phyloP scores from a whole-genome alignment of 176 grass and related monocot genomes.

The Oryza glaberrima region DNA sequence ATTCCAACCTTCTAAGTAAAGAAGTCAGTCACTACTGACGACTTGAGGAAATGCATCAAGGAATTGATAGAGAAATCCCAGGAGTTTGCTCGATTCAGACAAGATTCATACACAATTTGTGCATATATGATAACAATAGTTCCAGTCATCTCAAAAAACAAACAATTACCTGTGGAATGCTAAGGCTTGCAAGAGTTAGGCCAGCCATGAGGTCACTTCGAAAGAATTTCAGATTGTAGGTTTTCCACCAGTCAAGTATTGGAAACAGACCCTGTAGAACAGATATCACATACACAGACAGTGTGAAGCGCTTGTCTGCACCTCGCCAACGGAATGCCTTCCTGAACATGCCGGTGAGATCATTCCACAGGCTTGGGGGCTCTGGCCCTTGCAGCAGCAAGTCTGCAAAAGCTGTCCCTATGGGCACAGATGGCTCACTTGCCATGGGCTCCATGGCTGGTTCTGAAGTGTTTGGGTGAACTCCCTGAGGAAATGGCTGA shows the following conservation, averaged over 20 bases:
- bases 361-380: constrained; percentile 50
- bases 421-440: constrained; percentile 6
- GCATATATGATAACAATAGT: not conserved
- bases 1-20: not conserved
- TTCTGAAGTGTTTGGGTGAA: constrained; percentile 44
- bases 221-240: constrained; percentile 75
- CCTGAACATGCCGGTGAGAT: constrained; percentile 39
- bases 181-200: constrained; percentile 91
- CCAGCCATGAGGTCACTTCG: constrained; percentile 86
- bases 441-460: constrained; percentile 39
- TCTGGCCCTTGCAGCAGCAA: constrained; percentile 49
- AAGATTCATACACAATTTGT: not conserved
- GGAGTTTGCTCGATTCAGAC: not conserved
- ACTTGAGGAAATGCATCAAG: not conserved
- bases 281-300: constrained; percentile 12
- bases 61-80: not conserved
- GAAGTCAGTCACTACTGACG: not conserved
- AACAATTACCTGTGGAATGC: constrained; percentile 78
- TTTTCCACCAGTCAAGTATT: constrained; percentile 78
- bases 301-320: constrained; percentile 16
- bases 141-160: not conserved
- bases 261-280: constrained; percentile 72
- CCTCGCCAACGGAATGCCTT: not conserved
- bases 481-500: constrained; percentile 7
- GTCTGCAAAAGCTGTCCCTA: constrained; percentile 36